Base-by-base conservation (phyloP, 129 eudicot species). In the Tagetes patula region DNA sequence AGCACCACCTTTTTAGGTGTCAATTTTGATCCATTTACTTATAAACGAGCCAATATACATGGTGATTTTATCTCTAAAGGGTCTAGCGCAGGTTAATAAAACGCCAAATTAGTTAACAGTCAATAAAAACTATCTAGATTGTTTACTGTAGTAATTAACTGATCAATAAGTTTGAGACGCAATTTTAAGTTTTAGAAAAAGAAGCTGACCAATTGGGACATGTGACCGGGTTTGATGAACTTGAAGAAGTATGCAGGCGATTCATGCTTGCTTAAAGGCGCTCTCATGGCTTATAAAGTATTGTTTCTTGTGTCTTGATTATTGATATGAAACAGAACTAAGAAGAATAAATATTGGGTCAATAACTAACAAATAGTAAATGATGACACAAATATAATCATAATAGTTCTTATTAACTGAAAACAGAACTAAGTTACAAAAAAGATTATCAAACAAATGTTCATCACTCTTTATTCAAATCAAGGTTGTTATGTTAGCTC, bases 191-290 rank as follows among this genome's bases (percentile, higher is more conserved):
- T 1, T 11, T 54, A 40, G 10, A 10, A 10, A 39, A 38, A 71
- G 39, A 39, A 47, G 56, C 43, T 12, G 4, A 71, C 76, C 76
- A 56, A 2, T 12, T 56, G 42, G 30, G 65, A 12, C 13, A 4
- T 56, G 76, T 9, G 31, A 39, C 54, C 67, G 6, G 76, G 53
- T 42, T n/a, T 20, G 67, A 75, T 75, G 72, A 38, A 30, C 65
- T 75, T 65, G 64, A 38, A 64, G 58, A 75, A 75, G 64, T 8
- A 50, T 52, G 50, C 36, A 39, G 79, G 61, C 36, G 60, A 31
- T 48, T 46, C n/a, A 30, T 52, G 48, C 30, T 47, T 63, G 63
- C 61, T 64, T 74, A 37, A 12, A 34, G 41, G 61, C 49, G n/a
- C 45, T 34, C 45, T 49, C 73, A 69, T 69, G 47, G 61, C 61